Percentiles rank a stretch among this genome's conserved stretches.
These are phyloP conservation scores for Microthlaspi erraticum DNA, from an alignment of 345 rosid species.

Conservation along the genomic window DNA sequence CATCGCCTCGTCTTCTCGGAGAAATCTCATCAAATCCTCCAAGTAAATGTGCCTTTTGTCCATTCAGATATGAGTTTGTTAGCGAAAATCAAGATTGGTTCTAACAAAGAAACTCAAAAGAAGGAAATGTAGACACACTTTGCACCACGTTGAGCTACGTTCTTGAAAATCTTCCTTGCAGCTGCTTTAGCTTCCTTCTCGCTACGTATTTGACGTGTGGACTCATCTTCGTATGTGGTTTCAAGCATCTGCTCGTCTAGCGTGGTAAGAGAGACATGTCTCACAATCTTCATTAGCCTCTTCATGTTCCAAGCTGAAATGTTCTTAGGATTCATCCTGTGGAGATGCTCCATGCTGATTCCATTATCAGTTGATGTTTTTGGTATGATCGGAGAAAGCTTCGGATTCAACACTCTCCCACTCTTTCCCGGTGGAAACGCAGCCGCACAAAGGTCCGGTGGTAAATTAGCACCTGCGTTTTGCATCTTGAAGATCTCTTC, in stretches of 20 bases:
- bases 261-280: conserved; percentile 72
- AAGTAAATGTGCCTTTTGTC: conserved; percentile 65
- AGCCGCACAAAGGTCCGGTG: conserved; percentile 62
- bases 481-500: conserved; percentile 60
- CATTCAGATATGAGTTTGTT: conserved; percentile 53
- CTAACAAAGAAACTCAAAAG: neutral
- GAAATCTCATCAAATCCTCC: conserved; percentile 77
- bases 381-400: conserved; percentile 43
- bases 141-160: conserved; percentile 62
- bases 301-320: conserved; percentile 99
- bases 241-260: conserved; percentile 73
- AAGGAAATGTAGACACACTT: conserved; percentile 48
- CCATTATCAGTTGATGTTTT: conserved; percentile 45
- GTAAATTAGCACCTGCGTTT: conserved; percentile 63
- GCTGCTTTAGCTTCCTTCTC: conserved; percentile 88
- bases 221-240: conserved; percentile 57
- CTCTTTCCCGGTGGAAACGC: conserved; percentile 53
- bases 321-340: conserved; percentile 72
- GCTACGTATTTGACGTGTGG: conserved; percentile 62
- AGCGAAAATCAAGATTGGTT: conserved; percentile 23
- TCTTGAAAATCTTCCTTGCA: conserved; percentile 83
- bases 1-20: conserved; percentile 78
- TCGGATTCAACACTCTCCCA: conserved; percentile 50
- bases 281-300: conserved; percentile 84
- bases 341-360: conserved; percentile 68